Evolutionary conservation across 495 filamentous ascomycete species (phyloP), one percentile per base, ranked within the genome.

Genomic region (Penicillium parvum): DNA sequence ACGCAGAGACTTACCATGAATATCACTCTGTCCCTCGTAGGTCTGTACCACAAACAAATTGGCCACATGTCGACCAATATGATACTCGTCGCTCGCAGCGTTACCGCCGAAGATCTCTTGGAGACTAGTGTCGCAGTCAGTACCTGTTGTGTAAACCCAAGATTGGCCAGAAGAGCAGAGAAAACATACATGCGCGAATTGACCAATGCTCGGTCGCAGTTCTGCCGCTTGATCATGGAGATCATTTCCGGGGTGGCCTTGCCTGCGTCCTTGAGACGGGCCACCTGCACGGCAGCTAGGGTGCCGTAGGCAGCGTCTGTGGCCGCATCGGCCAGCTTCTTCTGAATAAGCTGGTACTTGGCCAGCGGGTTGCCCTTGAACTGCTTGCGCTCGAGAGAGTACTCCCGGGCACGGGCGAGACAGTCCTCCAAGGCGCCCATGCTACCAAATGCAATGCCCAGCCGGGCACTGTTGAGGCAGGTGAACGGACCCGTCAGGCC

Each of bases 41-140:
- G 91, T 97, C 63, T 96, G 91, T 32, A 91, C 95, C 39, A 98
- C 94, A 62, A 95, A 97, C 46, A 98, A 60, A 61, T 98, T 98
- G 30, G 92, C 85, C 21, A 96, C 92, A 72, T 97, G 94, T 52
- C 92, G 79, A 25, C 86, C 92, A 56, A 97, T 96, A 21, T 78
- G 77, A 60, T 98, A 98, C 69, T 98, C 92, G 55, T 98, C 94
- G 51, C 88, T 95, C 29, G 91, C 86, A 11, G 94, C 94, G 58
- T 98, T 98, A 8, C 92, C 92, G 25, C 92, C 92, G 69, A 98
- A 96, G 12, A 98, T 75, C 63, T 98, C 92, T 65, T 97, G 92
- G 29, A 98, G 67, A 32, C 82, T 86, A 40, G 45, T 21, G 25
- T 7, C 22, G 30, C 22, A 21, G 40, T 55, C 29, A 54, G 47